phyloP scores from a whole-genome alignment of 306 rosid genomes.

The Cercis canadensis region DNA sequence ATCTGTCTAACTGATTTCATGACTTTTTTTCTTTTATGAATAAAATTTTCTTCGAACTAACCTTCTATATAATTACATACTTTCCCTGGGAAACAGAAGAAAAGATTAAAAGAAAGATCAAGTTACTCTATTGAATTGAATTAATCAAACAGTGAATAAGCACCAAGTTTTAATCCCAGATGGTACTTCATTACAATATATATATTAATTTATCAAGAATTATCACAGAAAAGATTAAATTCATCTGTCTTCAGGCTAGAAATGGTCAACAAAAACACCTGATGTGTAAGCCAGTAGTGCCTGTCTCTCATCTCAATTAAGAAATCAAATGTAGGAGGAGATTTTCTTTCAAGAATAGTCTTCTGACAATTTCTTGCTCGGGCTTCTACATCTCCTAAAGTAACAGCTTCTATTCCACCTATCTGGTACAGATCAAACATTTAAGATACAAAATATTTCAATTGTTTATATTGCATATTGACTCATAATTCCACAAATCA shows the following conservation, averaged over 20 bases:
- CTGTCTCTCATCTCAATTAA: conserved; percentile 79
- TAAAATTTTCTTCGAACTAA: too few species aligned
- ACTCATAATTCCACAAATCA: conserved; percentile 21
- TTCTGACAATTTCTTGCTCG: conserved; percentile 65
- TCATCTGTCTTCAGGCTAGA: neutral
- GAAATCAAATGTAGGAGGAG: conserved; percentile 73
- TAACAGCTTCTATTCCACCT: conserved; percentile 67
- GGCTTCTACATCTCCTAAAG: conserved; percentile 73
- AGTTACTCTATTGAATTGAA: neutral
- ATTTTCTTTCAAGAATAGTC: conserved; percentile 76
- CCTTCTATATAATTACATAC: too few species aligned
- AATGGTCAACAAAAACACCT: conserved; percentile 48
- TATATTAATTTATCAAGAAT: too few species aligned
- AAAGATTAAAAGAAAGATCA: neutral
- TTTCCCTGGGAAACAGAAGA: conserved; percentile 3
- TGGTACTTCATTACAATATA: too few species aligned
- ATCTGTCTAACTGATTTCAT: neutral
- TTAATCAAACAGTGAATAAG: too few species aligned
- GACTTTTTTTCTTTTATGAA: too few species aligned
- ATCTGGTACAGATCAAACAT: conserved; percentile 48
- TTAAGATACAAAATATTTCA: conserved; percentile 30
- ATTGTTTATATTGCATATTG: conserved; percentile 6
- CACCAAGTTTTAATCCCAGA: too few species aligned
- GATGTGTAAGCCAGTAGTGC: conserved; percentile 76
- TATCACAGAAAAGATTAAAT: neutral